These are phyloP conservation scores for Penicillium robsamsonii DNA, from an alignment of 495 filamentous ascomycete species.

Conservation along the genomic window DNA sequence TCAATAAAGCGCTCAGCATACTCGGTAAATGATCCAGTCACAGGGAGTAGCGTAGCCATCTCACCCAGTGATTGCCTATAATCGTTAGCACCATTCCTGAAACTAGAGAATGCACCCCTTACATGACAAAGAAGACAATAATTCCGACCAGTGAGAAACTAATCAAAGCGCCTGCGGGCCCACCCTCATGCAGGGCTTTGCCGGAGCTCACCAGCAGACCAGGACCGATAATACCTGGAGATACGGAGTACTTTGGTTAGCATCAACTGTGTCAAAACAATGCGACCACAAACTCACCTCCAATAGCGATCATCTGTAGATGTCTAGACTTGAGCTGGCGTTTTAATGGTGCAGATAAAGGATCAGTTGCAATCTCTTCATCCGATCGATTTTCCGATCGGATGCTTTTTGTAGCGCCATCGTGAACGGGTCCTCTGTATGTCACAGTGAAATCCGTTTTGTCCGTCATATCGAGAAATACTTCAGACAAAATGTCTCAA, in stretches of 20 bases:
- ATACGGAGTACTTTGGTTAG: neutral
- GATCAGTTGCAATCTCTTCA: conserved; percentile 20
- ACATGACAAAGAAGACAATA: conserved; percentile 64
- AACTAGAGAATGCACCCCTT: neutral
- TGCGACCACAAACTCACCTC: conserved; percentile 26
- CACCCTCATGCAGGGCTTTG: conserved; percentile 57
- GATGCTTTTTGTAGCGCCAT: conserved; percentile 5
- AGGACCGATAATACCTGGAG: conserved; percentile 46
- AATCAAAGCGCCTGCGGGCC: conserved; percentile 62
- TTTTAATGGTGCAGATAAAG: conserved; percentile 32
- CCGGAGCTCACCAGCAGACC: conserved; percentile 55
- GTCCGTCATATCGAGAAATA: conserved; percentile 8
- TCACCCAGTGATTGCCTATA: conserved; percentile 54
- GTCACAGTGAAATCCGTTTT: conserved; percentile 14
- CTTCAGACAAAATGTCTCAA: neutral
- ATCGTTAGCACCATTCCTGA: neutral
- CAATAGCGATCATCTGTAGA: conserved; percentile 70
- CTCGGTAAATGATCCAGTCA: conserved; percentile 56
- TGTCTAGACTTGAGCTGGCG: conserved; percentile 64
- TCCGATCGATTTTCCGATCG: conserved; percentile 6
- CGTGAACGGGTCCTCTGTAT: conserved; percentile 7
- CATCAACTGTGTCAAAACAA: neutral
- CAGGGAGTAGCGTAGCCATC: conserved; percentile 54
- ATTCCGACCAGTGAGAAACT: conserved; percentile 61
- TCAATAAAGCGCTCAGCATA: conserved; percentile 58